These are phyloP conservation scores for Phytophthora vignae DNA, from an alignment of 352 stramenopile species.

Conservation along the genomic window DNA sequence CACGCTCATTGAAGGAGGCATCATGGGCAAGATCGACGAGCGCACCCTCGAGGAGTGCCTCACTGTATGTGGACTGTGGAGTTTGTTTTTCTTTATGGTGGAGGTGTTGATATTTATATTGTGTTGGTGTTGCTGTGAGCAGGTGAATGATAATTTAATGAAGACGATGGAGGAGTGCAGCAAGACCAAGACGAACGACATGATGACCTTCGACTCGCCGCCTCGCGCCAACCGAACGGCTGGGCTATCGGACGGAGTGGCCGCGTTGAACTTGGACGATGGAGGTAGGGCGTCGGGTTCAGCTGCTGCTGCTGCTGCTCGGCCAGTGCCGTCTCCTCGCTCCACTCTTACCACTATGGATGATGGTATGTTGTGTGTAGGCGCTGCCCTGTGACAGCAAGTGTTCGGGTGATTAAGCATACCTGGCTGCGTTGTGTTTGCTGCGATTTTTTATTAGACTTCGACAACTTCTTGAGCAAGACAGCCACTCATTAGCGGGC, in stretches of 20 bases:
- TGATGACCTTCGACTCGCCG: constrained; percentile 76
- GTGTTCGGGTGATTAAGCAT: constrained; percentile 17
- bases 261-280: constrained; percentile 46
- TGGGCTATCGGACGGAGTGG: constrained; percentile 29
- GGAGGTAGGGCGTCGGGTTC: constrained; percentile 16
- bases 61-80: constrained; percentile 51
- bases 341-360: constrained; percentile 49
- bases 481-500: constrained; percentile 26
- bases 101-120: not conserved
- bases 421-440: constrained; percentile 12
- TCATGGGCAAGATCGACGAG: constrained; percentile 89
- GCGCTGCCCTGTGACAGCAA: constrained; percentile 22
- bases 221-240: constrained; percentile 38
- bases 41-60: constrained; percentile 81
- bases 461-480: constrained; percentile 57
- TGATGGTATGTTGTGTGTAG: constrained; percentile 48
- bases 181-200: constrained; percentile 34
- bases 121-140: constrained; percentile 1
- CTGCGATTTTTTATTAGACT: constrained; percentile 38
- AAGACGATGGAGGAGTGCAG: constrained; percentile 74
- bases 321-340: constrained; percentile 22
- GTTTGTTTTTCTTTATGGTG: not conserved
- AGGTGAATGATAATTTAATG: constrained; percentile 89
- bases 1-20: constrained; percentile 85
- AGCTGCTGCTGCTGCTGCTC: constrained; percentile 9